These are phyloP conservation scores for Volvariella surrecta DNA, from an alignment of 1,284 basidiomycete species.

Conservation along the genomic window DNA sequence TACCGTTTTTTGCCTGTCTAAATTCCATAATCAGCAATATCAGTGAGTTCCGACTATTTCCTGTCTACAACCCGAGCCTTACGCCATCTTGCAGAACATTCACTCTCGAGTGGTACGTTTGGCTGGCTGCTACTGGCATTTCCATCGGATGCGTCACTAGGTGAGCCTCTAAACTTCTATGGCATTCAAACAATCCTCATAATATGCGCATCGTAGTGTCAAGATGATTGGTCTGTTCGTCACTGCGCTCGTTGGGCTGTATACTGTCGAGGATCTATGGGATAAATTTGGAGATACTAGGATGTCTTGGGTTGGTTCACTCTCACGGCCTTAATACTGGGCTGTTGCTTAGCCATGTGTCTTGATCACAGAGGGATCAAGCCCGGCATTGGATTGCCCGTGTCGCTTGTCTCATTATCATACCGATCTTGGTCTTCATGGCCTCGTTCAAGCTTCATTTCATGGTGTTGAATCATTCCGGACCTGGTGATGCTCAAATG, in stretches of 20 bases:
- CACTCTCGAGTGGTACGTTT: constrained; percentile 94
- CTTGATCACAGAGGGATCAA: constrained; percentile 69
- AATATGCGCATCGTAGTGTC: constrained; percentile 44
- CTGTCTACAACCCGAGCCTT: not conserved
- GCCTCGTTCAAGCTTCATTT: constrained; percentile 95
- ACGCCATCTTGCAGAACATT: constrained; percentile 56
- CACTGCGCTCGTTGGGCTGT: constrained; percentile 89
- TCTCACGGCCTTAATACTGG: constrained; percentile 3
- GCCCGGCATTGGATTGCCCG: constrained; percentile 88
- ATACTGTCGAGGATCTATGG: constrained; percentile 98
- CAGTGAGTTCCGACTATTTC: constrained; percentile 48
- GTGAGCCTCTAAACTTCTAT: constrained; percentile 25
- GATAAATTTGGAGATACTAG: constrained; percentile 95
- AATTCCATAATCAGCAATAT: constrained; percentile 95
- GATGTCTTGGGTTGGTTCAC: constrained; percentile 72
- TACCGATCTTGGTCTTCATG: constrained; percentile 92
- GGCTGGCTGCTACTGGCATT: constrained; percentile 84
- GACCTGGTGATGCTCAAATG: constrained; percentile 98
- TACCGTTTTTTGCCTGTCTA: constrained; percentile 90
- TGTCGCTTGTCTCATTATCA: constrained; percentile 77
- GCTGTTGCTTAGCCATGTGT: constrained; percentile 8
- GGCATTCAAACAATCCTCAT: not conserved
- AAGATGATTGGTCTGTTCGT: constrained; percentile 97
- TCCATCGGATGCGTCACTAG: constrained; percentile 95
- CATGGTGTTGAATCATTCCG: constrained; percentile 87